Evolutionary conservation across 2,329 filamentous ascomycete genomes (phyloP), one percentile per base, ranked within the genome.

Genomic region (Calonectria honghensis): DNA sequence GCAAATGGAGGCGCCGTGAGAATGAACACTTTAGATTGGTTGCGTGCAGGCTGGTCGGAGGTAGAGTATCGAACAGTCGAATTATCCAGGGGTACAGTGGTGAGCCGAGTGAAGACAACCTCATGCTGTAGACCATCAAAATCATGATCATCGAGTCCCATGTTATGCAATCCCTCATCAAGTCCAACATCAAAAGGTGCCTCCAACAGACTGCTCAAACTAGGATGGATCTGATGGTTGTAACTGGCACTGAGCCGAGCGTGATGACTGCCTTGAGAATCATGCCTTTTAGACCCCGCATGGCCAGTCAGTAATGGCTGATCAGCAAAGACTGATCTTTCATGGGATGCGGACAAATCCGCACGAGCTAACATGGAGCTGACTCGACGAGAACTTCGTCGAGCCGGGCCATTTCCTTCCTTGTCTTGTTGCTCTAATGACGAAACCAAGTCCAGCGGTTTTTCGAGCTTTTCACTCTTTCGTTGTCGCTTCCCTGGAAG

Each of bases 341-440:
- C 96, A 77, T 96, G 94, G 20, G 94, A 97, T 13, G 95, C 93
- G 0, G 95, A 96, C 27, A 98, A 87, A 82, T 98, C 96, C 39
- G 95, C 94, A 80, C 96, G 91, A 20, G 96, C 96, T 68, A 98
- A 89, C 85, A 98, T 91, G 20, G 96, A 98, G 86, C 97, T 99
- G 32, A 98, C 94, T 66, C 97, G 92, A 54, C 97, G 92, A 24
- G 92, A 93, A 75, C 91, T 91, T 73, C 91, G 88, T 67, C 91
- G 86, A 0, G 89, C 89, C 16, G 88, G 87, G 20, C 89, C 87
- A n/a, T 84, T 82, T 14, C 86, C 88, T 70, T 90, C 87, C 68
- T 89, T 90, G 72, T 95, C 94, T 52, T 86, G 85, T 65, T 94
- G 90, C 70, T 94, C 94, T n/a, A 96, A 85, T 0, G 93, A 91